phyloP scores from a whole-genome alignment of 2,329 filamentous ascomycete genomes.

The Neonectria faginata region DNA sequence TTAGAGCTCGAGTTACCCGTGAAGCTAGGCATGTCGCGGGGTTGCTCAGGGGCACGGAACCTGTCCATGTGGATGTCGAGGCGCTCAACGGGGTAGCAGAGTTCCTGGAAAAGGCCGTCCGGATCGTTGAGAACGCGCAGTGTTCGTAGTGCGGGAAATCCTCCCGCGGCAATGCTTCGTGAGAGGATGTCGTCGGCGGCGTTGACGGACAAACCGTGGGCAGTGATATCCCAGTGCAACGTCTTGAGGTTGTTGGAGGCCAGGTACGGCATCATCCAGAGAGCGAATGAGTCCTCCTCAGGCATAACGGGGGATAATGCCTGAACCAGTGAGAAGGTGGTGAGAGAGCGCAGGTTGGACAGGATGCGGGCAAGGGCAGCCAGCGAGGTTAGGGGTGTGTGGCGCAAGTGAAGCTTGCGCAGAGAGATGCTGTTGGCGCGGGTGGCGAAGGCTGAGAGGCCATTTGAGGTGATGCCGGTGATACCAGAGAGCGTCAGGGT shows the following conservation, averaged over 20 bases:
- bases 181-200: constrained; percentile 72
- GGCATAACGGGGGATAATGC: constrained; percentile 66
- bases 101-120: constrained; percentile 74
- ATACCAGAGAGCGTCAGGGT: constrained; percentile 68
- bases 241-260: constrained; percentile 64
- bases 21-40: constrained; percentile 34
- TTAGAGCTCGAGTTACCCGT: constrained; percentile 37
- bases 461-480: constrained; percentile 65
- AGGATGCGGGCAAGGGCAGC: constrained; percentile 70
- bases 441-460: constrained; percentile 68
- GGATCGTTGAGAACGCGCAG: constrained; percentile 77
- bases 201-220: constrained; percentile 57
- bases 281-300: constrained; percentile 62
- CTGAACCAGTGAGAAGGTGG: constrained; percentile 67
- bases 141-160: constrained; percentile 70
- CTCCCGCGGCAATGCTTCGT: constrained; percentile 68
- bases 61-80: constrained; percentile 65
- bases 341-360: constrained; percentile 63
- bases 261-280: constrained; percentile 74
- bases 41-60: constrained; percentile 49
- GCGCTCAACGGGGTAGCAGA: constrained; percentile 72
- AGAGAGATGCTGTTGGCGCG: constrained; percentile 59
- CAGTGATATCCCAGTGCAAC: constrained; percentile 75
- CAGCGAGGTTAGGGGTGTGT: constrained; percentile 67
- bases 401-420: constrained; percentile 64